phyloP scores from a whole-genome alignment of 2,329 filamentous ascomycete genomes.

The Chaetomium globosum region DNA sequence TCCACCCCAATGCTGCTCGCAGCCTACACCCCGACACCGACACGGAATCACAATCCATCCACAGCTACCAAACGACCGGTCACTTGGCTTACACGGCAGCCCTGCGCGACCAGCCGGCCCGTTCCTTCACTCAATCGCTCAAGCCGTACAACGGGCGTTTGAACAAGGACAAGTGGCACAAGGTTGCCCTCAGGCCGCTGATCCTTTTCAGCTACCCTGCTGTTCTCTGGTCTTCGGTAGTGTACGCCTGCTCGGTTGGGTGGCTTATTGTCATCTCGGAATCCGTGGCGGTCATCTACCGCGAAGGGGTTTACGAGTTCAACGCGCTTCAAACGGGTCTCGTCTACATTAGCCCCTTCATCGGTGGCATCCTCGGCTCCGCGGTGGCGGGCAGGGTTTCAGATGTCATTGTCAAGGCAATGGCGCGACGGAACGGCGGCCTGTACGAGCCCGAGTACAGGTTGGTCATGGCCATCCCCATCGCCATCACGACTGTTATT shows the following conservation, averaged over 20 bases:
- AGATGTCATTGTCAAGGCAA: conserved; percentile 78
- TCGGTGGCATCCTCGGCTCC: conserved; percentile 87
- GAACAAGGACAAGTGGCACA: conserved; percentile 75
- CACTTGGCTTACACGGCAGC: conserved; percentile 67
- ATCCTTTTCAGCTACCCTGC: conserved; percentile 85
- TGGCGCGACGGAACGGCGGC: conserved; percentile 85
- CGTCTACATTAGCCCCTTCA: conserved; percentile 85
- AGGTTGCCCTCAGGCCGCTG: conserved; percentile 76
- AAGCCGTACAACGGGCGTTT: conserved; percentile 78
- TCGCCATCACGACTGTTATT: conserved; percentile 74
- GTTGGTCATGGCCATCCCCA: conserved; percentile 81
- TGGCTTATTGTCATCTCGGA: conserved; percentile 97
- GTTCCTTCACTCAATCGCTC: conserved; percentile 74
- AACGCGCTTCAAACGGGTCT: conserved; percentile 77
- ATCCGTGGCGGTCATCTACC: conserved; percentile 78
- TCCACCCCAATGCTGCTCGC: conserved; percentile 25
- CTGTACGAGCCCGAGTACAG: conserved; percentile 95
- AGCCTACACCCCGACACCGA: conserved; percentile 41
- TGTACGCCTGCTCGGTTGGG: conserved; percentile 86
- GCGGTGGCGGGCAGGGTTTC: conserved; percentile 86
- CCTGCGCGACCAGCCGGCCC: conserved; percentile 66
- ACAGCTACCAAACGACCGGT: conserved; percentile 42
- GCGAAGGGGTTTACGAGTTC: conserved; percentile 75
- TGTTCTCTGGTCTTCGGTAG: conserved; percentile 81
- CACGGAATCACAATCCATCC: conserved; percentile 48